phyloP scores from a whole-genome alignment of 169 alveolate genomes.

The Plasmodium gonderi region DNA sequence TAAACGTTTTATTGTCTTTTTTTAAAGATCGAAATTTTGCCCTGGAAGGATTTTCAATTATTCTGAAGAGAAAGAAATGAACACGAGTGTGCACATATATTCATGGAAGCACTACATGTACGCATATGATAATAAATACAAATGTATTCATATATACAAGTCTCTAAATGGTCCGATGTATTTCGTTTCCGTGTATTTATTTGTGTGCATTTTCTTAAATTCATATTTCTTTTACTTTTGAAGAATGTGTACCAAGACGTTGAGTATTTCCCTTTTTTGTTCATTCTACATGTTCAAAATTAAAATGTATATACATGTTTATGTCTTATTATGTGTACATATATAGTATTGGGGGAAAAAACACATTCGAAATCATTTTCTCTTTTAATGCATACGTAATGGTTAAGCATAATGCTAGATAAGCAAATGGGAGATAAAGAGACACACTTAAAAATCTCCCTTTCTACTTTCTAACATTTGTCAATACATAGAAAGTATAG shows the following conservation, averaged over 20 bases:
- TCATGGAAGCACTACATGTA: background rate
- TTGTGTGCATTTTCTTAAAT: background rate
- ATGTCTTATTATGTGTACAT: background rate
- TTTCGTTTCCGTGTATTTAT: background rate
- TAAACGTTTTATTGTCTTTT: constrained; percentile 64
- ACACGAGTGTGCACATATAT: background rate
- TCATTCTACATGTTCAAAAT: constrained; percentile 12
- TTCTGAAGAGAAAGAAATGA: constrained; percentile 10
- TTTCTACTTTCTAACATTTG: background rate
- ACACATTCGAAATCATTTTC: background rate
- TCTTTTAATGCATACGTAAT: background rate
- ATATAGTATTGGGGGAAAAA: background rate
- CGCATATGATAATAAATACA: background rate
- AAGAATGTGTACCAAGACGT: constrained; percentile 53
- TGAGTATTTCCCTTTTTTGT: constrained; percentile 68
- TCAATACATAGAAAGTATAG: background rate
- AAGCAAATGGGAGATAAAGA: background rate
- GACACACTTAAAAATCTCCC: background rate
- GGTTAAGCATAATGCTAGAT: background rate
- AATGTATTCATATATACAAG: background rate
- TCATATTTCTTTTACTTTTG: constrained; percentile 40
- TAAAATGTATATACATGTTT: background rate
- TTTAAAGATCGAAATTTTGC: constrained; percentile 65
- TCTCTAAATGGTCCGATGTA: background rate
- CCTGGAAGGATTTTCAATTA: constrained; percentile 61